These are phyloP conservation scores for Ceratocystis cubensis DNA, from an alignment of 2,329 filamentous ascomycete species.

Conservation along the genomic window DNA sequence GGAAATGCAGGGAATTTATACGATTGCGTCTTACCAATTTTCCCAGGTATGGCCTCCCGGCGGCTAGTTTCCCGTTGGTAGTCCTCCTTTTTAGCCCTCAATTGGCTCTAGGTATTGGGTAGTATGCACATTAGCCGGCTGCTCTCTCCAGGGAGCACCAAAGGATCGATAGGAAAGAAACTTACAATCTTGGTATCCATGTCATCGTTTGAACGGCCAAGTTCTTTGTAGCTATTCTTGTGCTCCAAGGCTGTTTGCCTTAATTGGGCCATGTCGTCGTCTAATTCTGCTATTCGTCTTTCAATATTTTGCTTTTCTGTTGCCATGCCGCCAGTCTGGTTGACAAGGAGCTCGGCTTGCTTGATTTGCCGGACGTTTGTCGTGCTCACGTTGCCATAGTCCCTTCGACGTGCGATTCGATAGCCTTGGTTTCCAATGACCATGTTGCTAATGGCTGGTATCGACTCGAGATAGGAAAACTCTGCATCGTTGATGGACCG, in stretches of 20 bases:
- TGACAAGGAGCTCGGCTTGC: conserved; percentile 55
- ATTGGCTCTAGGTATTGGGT: conserved; percentile 31
- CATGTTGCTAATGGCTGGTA: conserved; percentile 51
- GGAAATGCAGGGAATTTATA: background rate
- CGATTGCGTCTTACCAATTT: conserved; percentile 45
- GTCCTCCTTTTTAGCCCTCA: conserved; percentile 51
- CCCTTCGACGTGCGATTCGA: conserved; percentile 54
- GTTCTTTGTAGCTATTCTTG: background rate
- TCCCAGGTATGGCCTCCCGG: conserved; percentile 56
- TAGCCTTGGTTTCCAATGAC: conserved; percentile 55
- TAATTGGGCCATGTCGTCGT: conserved; percentile 29
- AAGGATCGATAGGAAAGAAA: background rate
- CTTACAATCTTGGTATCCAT: background rate
- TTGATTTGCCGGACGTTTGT: conserved; percentile 56
- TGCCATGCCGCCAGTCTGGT: conserved; percentile 59
- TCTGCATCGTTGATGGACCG: conserved; percentile 53
- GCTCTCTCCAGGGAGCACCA: background rate
- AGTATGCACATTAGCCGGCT: conserved; percentile 21
- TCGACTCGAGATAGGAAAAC: conserved; percentile 50
- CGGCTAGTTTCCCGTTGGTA: conserved; percentile 54
- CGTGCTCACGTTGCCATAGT: conserved; percentile 65
- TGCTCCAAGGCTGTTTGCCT: conserved; percentile 32
- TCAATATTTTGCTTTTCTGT: conserved; percentile 51
- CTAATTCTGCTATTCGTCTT: conserved; percentile 36
- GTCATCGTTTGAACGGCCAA: background rate